Conservation (phyloP, 495 filamentous ascomycete species). For the Penicillium longicatenatum region DNA sequence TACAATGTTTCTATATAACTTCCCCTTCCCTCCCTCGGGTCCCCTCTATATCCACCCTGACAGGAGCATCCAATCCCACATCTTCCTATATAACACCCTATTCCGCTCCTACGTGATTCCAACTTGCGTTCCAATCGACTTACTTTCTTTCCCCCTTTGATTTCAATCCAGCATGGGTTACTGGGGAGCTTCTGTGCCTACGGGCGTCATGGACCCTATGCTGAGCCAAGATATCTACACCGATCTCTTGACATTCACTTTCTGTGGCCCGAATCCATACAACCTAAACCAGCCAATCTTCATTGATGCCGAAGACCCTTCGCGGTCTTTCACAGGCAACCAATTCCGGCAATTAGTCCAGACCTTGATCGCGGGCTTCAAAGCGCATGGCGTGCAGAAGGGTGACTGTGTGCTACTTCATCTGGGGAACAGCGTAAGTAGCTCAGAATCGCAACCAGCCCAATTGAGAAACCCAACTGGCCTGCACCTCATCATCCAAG, state of each 20-base stretch:
- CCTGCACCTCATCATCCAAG: slow-evolving; percentile 2
- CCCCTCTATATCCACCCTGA: not conserved
- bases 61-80: not conserved
- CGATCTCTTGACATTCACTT: slow-evolving; percentile 46
- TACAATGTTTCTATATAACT: slow-evolving; percentile 3
- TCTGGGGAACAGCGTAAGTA: slow-evolving; percentile 60
- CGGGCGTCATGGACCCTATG: slow-evolving; percentile 22
- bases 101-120: not conserved
- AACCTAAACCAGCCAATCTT: slow-evolving; percentile 47
- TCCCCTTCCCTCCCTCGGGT: not conserved
- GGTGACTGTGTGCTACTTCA: slow-evolving; percentile 64
- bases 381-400: slow-evolving; percentile 50
- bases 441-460: not conserved
- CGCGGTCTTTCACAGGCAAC: slow-evolving; percentile 52
- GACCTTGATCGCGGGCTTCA: slow-evolving; percentile 57
- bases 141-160: not conserved
- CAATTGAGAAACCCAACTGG: not conserved
- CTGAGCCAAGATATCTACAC: slow-evolving; percentile 31
- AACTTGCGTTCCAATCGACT: not conserved
- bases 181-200: slow-evolving; percentile 30
- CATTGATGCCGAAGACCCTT: slow-evolving; percentile 59
- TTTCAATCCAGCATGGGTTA: slow-evolving; percentile 29
- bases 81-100: not conserved
- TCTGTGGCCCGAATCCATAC: slow-evolving; percentile 36
- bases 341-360: slow-evolving; percentile 53